A percentile compares a stretch with the other conserved stretches of the same genome.
Evolutionary conservation across 2,329 filamentous ascomycete genomes (phyloP).

Genomic region (Elsinoe perseae): DNA sequence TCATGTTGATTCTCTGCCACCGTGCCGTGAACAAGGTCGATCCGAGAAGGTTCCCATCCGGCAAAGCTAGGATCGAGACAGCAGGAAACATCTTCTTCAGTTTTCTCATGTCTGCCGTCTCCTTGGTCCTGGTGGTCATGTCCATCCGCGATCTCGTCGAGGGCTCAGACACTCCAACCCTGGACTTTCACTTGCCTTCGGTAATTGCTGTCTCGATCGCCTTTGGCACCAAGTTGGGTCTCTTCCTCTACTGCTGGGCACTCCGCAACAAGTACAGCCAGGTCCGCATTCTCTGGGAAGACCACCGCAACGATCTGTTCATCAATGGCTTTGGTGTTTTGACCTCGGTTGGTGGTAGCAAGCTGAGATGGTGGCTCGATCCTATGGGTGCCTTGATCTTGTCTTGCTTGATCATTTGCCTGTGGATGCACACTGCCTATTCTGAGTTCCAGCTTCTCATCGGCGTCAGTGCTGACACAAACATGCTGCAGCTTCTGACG

Average conservation of each 20-base stretch:
- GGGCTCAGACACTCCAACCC: slow-evolving; percentile 37
- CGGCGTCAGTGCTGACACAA: slow-evolving; percentile 75
- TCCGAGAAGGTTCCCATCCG: slow-evolving; percentile 75
- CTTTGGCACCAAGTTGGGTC: slow-evolving; percentile 70
- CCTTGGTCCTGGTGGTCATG: slow-evolving; percentile 85
- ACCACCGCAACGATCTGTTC: slow-evolving; percentile 93
- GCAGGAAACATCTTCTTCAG: slow-evolving; percentile 95
- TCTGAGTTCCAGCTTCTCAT: slow-evolving; percentile 86
- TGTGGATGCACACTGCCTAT: slow-evolving; percentile 83
- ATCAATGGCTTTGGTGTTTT: slow-evolving; percentile 84
- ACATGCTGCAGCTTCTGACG: slow-evolving; percentile 87
- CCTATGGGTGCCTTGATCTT: slow-evolving; percentile 82
- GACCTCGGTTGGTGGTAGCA: slow-evolving; percentile 82
- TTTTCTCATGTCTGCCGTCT: slow-evolving; percentile 90
- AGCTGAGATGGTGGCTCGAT: slow-evolving; percentile 88
- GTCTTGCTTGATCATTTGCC: slow-evolving; percentile 64
- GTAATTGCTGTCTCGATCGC: slow-evolving; percentile 79
- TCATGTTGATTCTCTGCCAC: slow-evolving; percentile 78
- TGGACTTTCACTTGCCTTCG: slow-evolving; percentile 66
- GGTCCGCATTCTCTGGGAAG: slow-evolving; percentile 87
- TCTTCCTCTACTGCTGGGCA: slow-evolving; percentile 91
- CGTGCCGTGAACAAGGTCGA: slow-evolving; percentile 85
- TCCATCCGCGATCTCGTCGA: slow-evolving; percentile 62
- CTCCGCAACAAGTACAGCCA: slow-evolving; percentile 87
- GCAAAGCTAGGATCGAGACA: slow-evolving; percentile 89